A percentile compares a stretch with the other conserved stretches of the same genome.
phyloP scores from a whole-genome alignment of 1,139 yeast genomes.

The Geotrichum australiense region DNA sequence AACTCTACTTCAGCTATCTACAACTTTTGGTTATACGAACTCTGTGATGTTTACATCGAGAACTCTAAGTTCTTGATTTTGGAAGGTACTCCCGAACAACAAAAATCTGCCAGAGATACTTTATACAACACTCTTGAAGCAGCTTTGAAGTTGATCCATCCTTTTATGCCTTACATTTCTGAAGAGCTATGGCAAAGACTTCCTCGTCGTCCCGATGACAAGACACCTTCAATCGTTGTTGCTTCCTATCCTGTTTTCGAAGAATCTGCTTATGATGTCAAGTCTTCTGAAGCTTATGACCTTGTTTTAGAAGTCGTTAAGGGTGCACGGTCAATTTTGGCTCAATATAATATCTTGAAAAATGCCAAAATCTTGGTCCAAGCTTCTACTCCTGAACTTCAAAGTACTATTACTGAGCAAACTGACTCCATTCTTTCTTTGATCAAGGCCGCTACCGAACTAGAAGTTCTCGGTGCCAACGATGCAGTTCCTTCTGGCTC shows the following conservation, averaged over 20 bases:
- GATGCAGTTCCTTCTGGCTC: conserved; percentile 78
- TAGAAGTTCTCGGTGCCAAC: conserved; percentile 47
- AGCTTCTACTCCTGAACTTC: conserved; percentile 44
- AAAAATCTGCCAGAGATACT: conserved; percentile 87
- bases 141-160: conserved; percentile 88
- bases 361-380: conserved; percentile 83
- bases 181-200: conserved; percentile 99
- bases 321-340: conserved; percentile 83
- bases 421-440: conserved; percentile 79
- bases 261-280: conserved; percentile 52
- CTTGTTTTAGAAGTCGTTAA: conserved; percentile 79
- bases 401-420: conserved; percentile 56
- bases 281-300: conserved; percentile 69
- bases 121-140: conserved; percentile 88
- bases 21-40: conserved; percentile 88
- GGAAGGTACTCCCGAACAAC: conserved; percentile 81
- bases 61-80: conserved; percentile 88
- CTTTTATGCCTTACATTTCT: conserved; percentile 95
- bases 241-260: conserved; percentile 72
- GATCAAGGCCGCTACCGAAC: conserved; percentile 78
- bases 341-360: conserved; percentile 83
- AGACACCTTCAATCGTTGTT: conserved; percentile 62
- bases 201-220: conserved; percentile 76
- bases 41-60: conserved; percentile 97
- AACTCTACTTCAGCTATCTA: conserved; percentile 82